Conservation (phyloP, 208 protist species). For the Trichomonas tenax region DNA sequence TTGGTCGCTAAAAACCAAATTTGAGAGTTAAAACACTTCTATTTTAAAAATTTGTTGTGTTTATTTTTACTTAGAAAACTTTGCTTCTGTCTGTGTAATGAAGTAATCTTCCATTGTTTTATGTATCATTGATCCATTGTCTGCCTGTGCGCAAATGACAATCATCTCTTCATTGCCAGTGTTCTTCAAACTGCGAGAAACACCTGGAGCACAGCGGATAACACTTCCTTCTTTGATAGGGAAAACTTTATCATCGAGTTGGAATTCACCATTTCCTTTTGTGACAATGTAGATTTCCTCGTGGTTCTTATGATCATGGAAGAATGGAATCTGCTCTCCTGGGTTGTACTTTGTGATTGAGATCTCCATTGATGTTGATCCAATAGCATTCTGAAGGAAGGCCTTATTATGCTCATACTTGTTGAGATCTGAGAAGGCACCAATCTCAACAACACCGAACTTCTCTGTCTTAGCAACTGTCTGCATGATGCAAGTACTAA, state of each 20-base stretch:
- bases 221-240: not conserved
- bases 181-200: not conserved
- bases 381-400: too few relatives aligned
- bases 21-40: too few relatives aligned
- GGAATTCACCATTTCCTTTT: not conserved
- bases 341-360: too few relatives aligned
- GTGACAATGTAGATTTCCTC: not conserved
- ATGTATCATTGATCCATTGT: not conserved
- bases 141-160: not conserved
- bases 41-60: too few relatives aligned
- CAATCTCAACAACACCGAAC: too few relatives aligned
- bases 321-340: not conserved
- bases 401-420: too few relatives aligned
- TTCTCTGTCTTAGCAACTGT: too few relatives aligned
- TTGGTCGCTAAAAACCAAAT: too few relatives aligned
- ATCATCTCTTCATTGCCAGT: not conserved
- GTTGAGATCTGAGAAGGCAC: too few relatives aligned
- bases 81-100: not conserved
- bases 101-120: not conserved
- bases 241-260: not conserved
- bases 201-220: not conserved
- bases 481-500: too few relatives aligned
- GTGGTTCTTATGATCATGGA: not conserved
- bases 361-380: too few relatives aligned
- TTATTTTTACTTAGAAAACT: not conserved